These are phyloP conservation scores for Botryosphaeria dothidea DNA, from an alignment of 2,329 filamentous ascomycete species.

Conservation along the genomic window DNA sequence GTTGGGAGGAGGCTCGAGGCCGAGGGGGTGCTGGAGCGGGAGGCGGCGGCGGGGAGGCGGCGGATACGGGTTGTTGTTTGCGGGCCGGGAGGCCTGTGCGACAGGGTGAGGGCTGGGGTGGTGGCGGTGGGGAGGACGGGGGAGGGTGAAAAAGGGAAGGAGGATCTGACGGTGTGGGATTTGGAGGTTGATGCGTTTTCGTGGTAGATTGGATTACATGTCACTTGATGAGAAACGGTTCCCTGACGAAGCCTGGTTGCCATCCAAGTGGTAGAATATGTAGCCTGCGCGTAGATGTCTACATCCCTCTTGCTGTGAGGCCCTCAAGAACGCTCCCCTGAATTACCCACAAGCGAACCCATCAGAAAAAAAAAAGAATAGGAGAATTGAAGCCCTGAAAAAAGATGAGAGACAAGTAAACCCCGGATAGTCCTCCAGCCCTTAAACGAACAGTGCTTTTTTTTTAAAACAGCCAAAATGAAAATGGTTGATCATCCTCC, in stretches of 20 bases:
- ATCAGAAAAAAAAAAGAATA: neutral
- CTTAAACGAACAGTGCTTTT: neutral
- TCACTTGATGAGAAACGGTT: neutral
- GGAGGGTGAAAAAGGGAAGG: neutral
- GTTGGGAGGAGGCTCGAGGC: slow-evolving; percentile 34
- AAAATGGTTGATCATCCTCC: neutral
- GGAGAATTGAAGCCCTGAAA: neutral
- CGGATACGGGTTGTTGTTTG: slow-evolving; percentile 43
- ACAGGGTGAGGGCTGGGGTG: slow-evolving; percentile 41
- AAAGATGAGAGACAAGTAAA: neutral
- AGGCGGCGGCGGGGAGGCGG: slow-evolving; percentile 30
- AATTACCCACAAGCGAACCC: no score
- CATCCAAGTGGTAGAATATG: neutral
- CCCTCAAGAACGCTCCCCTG: neutral
- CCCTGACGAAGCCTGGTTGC: no score
- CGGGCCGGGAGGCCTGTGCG: slow-evolving; percentile 44
- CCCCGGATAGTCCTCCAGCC: neutral
- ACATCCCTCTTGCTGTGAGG: neutral
- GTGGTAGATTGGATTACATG: neutral
- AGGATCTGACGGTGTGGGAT: slow-evolving; percentile 20
- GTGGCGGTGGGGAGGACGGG: slow-evolving; percentile 6
- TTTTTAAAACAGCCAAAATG: neutral
- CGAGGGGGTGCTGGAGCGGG: slow-evolving; percentile 31
- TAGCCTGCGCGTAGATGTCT: neutral
- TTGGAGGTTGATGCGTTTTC: slow-evolving; percentile 17